Base-by-base conservation (phyloP, 2,329 filamentous ascomycete species). In the Pezicula carpinea region DNA sequence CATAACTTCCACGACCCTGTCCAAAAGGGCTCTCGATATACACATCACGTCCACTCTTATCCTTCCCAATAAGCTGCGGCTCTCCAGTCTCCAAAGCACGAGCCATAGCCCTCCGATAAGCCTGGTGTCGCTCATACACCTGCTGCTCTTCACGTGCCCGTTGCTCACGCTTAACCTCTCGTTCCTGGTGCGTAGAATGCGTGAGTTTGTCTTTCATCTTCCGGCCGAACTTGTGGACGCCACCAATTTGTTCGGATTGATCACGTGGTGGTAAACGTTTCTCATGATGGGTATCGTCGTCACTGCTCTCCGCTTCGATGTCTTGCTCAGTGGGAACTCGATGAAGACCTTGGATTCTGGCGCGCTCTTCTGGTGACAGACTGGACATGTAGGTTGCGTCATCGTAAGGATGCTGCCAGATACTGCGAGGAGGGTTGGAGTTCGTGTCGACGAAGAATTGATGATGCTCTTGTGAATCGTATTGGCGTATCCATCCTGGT, bases 371-470 rank as follows among this genome's bases (percentile, higher is more conserved):
- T 0, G 68, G 60, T 0, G 70, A 60, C 0, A 83, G 66, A 0
- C 70, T 71, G 23, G 57, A 57, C 21, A 83, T 64, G 58, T 74
- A 82, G 43, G 71, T 54, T 2, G 75, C 70, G 56, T 82, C 79
- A 56, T 83, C 80, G 60, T 80, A 76, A 0, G 80, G 79, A 57
- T 83, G 80, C 38, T 73, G 69, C 80, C 80, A 83, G 54, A 79
- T 80, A 47, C 73, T 75, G 39, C 76, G 72, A 0, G 78, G 77
- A 1, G 79, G 79, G 11, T 72, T 63, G 22, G 67, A 62, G 23
- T 57, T 71, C 1, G 77, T 82, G 62, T 83, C 75, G 56, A 83
- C 79, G 63, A 80, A 83, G 72, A 81, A 83, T 56, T 82, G 79
- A 56, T 83, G 80, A 15, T 72, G 59, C 11, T 68, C 69, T 43